Evolutionary conservation across 352 stramenopile species (phyloP).

Genomic region (Phytopythium mirpurense): DNA sequence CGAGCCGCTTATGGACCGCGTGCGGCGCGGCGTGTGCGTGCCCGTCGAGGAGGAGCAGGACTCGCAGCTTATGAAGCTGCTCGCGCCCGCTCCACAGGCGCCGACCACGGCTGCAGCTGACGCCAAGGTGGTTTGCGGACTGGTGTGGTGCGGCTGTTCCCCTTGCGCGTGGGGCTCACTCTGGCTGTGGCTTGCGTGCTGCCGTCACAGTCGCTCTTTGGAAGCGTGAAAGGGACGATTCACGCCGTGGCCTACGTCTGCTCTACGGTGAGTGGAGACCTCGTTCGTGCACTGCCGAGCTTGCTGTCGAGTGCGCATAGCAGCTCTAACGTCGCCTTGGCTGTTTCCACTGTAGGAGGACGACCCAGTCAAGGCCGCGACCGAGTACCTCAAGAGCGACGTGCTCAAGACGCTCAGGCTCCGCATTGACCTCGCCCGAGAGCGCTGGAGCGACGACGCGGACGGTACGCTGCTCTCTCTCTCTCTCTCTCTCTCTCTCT

Average conservation of each 20-base stretch:
- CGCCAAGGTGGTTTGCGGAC: conserved; percentile 12
- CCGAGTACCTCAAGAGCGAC: conserved; percentile 55
- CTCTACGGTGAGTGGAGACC: conserved; percentile 11
- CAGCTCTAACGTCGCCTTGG: neutral
- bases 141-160: conserved; percentile 1
- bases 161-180: too few relatives aligned
- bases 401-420: conserved; percentile 60
- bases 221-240: conserved; percentile 42
- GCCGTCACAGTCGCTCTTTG: conserved; percentile 13
- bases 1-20: conserved; percentile 33
- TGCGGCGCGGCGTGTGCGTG: conserved; percentile 33
- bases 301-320: neutral
- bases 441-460: conserved; percentile 34
- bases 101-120: conserved; percentile 1
- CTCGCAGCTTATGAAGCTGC: conserved; percentile 35
- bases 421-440: conserved; percentile 44
- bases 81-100: conserved; percentile 23
- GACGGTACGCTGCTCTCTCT: conserved; percentile 14
- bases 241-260: conserved; percentile 48
- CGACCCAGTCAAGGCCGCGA: conserved; percentile 27
- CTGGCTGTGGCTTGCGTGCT: too few relatives aligned
- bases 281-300: too few relatives aligned
- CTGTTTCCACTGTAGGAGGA: too few relatives aligned
- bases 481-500: too few relatives aligned
- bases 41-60: conserved; percentile 13